A percentile compares a stretch with the other conserved stretches of the same genome.
Evolutionary conservation across 805 yeast species (phyloP).

Genomic region (Candida dajiaensis): DNA sequence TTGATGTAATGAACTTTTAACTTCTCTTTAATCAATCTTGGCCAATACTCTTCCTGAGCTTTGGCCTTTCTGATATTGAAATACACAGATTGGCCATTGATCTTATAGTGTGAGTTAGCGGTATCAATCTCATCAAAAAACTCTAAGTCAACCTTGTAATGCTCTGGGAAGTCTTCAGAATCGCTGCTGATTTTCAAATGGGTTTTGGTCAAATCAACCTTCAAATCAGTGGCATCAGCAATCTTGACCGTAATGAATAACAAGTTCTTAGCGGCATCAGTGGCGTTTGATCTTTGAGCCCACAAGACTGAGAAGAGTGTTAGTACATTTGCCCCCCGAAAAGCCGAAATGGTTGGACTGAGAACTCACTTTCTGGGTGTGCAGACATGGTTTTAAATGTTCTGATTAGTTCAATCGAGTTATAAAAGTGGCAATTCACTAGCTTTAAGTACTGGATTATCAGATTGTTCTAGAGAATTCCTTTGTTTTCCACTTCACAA

Average conservation of each 20-base stretch:
- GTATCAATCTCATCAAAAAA: conserved; percentile 72
- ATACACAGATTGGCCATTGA: conserved; percentile 51
- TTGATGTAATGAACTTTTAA: conserved; percentile 71
- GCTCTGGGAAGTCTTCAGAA: conserved; percentile 36
- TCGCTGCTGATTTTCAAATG: conserved; percentile 48
- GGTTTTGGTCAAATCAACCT: conserved; percentile 54
- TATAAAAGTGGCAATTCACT: background rate
- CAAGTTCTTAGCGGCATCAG: conserved; percentile 67
- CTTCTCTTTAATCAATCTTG: conserved; percentile 86
- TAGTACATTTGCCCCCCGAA: conserved; percentile 2
- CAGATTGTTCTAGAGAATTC: background rate
- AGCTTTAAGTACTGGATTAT: background rate
- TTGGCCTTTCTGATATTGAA: conserved; percentile 68
- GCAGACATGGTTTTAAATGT: conserved; percentile 1
- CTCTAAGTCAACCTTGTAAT: conserved; percentile 63
- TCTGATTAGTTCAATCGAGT: background rate
- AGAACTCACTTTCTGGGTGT: conserved; percentile 10
- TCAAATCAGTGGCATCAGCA: conserved; percentile 59
- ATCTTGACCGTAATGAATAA: conserved; percentile 69
- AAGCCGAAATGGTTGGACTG: background rate
- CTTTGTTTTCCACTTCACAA: background rate
- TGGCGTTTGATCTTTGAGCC: conserved; percentile 93
- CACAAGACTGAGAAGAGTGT: conserved; percentile 56
- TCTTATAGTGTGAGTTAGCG: conserved; percentile 49
- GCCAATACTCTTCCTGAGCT: conserved; percentile 80